These are phyloP conservation scores for Castanopsis chinensis DNA, from an alignment of 306 rosid genomes.

Conservation along the genomic window DNA sequence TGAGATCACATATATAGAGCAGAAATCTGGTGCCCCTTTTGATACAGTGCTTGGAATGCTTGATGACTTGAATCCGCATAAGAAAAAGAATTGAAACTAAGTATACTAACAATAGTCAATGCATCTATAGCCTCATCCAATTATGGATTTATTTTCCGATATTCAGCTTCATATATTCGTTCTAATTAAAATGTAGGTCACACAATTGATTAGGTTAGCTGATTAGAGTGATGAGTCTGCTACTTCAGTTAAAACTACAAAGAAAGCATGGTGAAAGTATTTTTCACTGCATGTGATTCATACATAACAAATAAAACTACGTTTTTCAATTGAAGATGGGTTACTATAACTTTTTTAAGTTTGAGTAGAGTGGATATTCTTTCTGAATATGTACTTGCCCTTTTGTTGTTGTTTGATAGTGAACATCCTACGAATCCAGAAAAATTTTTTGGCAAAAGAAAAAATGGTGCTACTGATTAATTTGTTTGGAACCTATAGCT, in stretches of 20 bases:
- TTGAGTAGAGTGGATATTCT: not conserved
- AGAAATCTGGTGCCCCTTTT: slow-evolving; percentile 81
- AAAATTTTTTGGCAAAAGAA: not conserved
- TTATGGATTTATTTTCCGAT: not conserved
- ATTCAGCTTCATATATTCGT: not conserved
- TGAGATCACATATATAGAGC: slow-evolving; percentile 68
- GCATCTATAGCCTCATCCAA: not conserved
- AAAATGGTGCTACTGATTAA: not conserved
- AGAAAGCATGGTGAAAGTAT: not conserved
- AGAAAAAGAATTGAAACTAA: not conserved
- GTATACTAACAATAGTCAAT: not conserved
- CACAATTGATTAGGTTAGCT: not conserved
- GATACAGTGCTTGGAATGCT: slow-evolving; percentile 49
- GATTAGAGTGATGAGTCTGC: not conserved
- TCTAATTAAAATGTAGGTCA: not conserved
- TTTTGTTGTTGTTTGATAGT: not conserved
- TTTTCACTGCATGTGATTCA: not conserved
- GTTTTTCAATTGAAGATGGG: not conserved
- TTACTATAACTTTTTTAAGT: not conserved
- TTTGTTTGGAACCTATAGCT: not conserved
- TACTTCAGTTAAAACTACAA: not conserved
- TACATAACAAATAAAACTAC: not conserved
- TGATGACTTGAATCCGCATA: slow-evolving; percentile 67
- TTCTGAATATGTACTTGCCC: not conserved
- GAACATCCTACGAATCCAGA: not conserved